Evolutionary conservation across 495 filamentous ascomycete species (phyloP), one percentile per base, ranked within the genome.

Genomic region (Penicillium psychrofluorescens): DNA sequence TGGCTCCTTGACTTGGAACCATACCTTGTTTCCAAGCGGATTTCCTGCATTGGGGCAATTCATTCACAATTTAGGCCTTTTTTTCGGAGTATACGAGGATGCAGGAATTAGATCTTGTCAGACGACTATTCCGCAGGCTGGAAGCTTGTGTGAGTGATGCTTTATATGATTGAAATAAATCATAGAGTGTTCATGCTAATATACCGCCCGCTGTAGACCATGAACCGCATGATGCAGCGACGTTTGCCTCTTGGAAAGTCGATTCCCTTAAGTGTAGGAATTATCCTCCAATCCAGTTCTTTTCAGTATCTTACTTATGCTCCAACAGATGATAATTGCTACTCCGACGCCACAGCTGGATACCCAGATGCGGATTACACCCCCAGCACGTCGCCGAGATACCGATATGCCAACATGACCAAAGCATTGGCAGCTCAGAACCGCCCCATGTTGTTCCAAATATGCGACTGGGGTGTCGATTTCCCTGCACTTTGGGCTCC

Each of bases 11-110:
- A 75, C 73, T 7, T 79, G 75, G 75, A 75, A 81, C 45, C 50
- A 61, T n/a, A 67, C 59, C 0, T 48, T 67, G 6, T 80, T 80
- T 45, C 75, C 77, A 0, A 60, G 54, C 2, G 75, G 74, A 1
- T 72, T 75, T 30, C 61, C 68, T 8, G 73, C 66, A 4, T 40
- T 80, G 32, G 72, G 70, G 0, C 47, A 71, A 6, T 76, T 70
- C 42, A 51, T 80, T 28, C 77, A 80, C 51, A 51, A 50, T 7
- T 47, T 70, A 2, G 69, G 67, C 1, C 46, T 80, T 14, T 56
- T 72, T 31, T 82, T 81, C 50, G 78, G 78, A 0, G 64, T 79
- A 0, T 80, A 81, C 45, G 73, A 73, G 11, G 74, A 76, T 33
- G 71, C 66, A 3, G 78, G 76, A 22, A 56, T 67, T 35, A 33